phyloP scores from a whole-genome alignment of 2,329 filamentous ascomycete species.

The Aspergillus clavatus region DNA sequence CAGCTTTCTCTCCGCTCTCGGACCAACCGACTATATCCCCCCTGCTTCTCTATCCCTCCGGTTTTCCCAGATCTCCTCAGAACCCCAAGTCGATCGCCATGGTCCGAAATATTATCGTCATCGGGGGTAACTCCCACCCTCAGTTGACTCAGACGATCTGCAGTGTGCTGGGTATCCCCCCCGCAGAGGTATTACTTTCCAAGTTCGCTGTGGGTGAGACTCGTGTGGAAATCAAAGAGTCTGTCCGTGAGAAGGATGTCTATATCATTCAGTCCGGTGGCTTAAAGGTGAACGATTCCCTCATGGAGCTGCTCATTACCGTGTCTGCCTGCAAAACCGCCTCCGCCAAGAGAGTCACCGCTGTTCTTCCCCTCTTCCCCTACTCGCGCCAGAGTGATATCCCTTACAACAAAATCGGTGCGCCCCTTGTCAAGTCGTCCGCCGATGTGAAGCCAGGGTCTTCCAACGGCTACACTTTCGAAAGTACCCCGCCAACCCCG shows the following conservation, averaged over 20 bases:
- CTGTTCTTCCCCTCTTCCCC: conserved; percentile 89
- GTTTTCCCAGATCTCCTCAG: conserved; percentile 11
- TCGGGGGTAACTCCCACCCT: conserved; percentile 90
- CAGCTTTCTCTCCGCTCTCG: conserved; percentile 21
- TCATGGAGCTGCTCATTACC: conserved; percentile 95
- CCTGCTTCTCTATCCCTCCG: conserved; percentile 12
- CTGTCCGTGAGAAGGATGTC: conserved; percentile 95
- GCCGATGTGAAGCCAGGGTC: conserved; percentile 28
- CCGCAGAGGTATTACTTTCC: conserved; percentile 73
- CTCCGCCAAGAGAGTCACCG: conserved; percentile 87
- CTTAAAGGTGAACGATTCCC: conserved; percentile 89
- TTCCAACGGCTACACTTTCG: conserved; percentile 70
- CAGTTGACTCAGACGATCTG: conserved; percentile 81
- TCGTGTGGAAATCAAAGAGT: conserved; percentile 91
- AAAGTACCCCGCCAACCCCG: conserved; percentile 85
- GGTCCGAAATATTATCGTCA: conserved; percentile 92
- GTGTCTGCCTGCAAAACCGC: conserved; percentile 97
- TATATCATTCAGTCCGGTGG: conserved; percentile 96
- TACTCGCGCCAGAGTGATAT: conserved; percentile 96
- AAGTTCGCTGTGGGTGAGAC: conserved; percentile 97
- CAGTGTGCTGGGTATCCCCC: conserved; percentile 80
- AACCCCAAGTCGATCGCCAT: conserved; percentile 46
- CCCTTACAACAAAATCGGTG: conserved; percentile 92
- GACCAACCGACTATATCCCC: conserved; percentile 12
- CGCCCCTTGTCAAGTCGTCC: conserved; percentile 71